Conservation (phyloP, 1,284 basidiomycete species). For the Singerocomus inundabilis region DNA sequence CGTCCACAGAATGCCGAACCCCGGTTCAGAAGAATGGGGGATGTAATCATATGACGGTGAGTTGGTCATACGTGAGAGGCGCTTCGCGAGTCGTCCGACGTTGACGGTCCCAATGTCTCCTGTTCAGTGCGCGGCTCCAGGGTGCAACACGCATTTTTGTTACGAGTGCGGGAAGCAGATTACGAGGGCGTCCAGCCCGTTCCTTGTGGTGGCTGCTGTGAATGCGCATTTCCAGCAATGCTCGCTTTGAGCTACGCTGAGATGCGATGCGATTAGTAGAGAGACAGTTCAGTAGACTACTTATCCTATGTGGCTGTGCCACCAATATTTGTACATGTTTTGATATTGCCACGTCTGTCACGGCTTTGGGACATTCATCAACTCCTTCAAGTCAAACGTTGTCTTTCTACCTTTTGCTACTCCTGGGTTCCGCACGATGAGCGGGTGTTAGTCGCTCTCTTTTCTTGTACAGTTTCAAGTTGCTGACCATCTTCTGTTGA, state of each 20-base stretch:
- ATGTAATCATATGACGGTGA: slow-evolving; percentile 67
- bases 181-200: slow-evolving; percentile 42
- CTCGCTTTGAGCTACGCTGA: slow-evolving; percentile 13
- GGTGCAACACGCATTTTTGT: slow-evolving; percentile 66
- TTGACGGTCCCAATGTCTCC: no score
- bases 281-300: no score
- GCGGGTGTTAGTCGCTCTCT: slow-evolving; percentile 35
- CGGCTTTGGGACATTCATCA: slow-evolving; percentile 18
- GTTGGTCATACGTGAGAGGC: slow-evolving; percentile 15
- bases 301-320: slow-evolving; percentile 30
- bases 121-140: slow-evolving; percentile 51
- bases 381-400: slow-evolving; percentile 21
- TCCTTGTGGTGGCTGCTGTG: slow-evolving; percentile 44
- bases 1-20: slow-evolving; percentile 51
- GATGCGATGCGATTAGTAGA: background rate
- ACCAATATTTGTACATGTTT: slow-evolving; percentile 30
- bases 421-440: slow-evolving; percentile 33
- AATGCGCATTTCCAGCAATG: slow-evolving; percentile 43
- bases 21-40: slow-evolving; percentile 57
- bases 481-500: background rate
- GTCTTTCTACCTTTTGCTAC: slow-evolving; percentile 15
- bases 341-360: slow-evolving; percentile 33
- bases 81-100: background rate
- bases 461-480: slow-evolving; percentile 27
- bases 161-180: slow-evolving; percentile 55